phyloP scores from a whole-genome alignment of 352 stramenopile species.

The Phytophthora sojae region DNA sequence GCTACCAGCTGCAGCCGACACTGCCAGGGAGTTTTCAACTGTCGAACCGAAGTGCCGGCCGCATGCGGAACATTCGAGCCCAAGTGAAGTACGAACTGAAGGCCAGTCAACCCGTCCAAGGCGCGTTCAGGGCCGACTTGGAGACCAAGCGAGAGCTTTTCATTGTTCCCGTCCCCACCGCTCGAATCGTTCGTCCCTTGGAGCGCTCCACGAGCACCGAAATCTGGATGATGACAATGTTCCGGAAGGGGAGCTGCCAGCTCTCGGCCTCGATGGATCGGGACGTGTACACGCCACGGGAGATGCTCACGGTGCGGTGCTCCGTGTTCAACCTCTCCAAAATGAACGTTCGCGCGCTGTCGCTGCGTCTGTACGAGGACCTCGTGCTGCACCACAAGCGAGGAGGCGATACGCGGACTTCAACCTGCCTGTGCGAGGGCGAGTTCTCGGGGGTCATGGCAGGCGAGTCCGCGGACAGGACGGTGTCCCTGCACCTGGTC shows the following conservation, averaged over 20 bases:
- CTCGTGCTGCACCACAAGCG: constrained; percentile 18
- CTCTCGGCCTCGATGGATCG: constrained; percentile 25
- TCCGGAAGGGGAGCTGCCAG: constrained; percentile 25
- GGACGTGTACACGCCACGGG: constrained; percentile 18
- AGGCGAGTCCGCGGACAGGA: constrained; percentile 17
- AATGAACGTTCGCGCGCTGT: constrained; percentile 23
- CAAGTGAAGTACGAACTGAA: constrained; percentile 21
- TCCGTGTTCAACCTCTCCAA: constrained; percentile 29
- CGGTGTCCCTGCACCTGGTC: constrained; percentile 21
- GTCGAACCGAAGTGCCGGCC: constrained; percentile 18
- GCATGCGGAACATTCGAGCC: constrained; percentile 13
- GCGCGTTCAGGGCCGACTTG: constrained; percentile 23
- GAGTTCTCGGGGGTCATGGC: constrained; percentile 20
- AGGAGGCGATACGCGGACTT: constrained; percentile 11
- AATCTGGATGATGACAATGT: constrained; percentile 20
- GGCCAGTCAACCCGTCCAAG: constrained; percentile 13
- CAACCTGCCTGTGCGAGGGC: constrained; percentile 16
- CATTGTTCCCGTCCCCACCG: constrained; percentile 8
- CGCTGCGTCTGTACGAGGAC: constrained; percentile 30
- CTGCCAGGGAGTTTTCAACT: constrained; percentile 19
- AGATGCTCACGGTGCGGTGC: constrained; percentile 27
- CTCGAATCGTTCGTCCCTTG: constrained; percentile 5
- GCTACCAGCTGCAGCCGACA: constrained; percentile 19
- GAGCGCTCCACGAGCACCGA: constrained; percentile 14
- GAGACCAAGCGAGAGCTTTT: constrained; percentile 10